phyloP scores from a whole-genome alignment of 1,284 basidiomycete genomes.

The Cryptococcus jaspeensis region DNA sequence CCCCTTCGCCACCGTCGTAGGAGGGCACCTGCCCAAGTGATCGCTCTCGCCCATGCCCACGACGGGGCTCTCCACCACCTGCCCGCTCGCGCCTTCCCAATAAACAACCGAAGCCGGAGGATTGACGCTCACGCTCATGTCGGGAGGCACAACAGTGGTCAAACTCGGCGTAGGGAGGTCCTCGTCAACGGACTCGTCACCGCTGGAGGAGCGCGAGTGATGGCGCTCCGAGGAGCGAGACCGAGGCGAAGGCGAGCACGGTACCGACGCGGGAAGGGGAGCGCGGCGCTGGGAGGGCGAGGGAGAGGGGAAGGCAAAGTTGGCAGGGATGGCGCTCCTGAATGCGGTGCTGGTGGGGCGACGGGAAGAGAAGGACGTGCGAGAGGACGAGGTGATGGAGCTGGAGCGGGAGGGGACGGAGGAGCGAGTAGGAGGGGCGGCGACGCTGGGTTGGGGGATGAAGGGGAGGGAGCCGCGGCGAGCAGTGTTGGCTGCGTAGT shows the following conservation, averaged over 20 bases:
- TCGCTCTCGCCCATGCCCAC: background rate
- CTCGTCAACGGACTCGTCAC: background rate
- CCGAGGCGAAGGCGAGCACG: slow-evolving; percentile 7
- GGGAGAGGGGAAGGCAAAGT: background rate
- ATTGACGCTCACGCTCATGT: too few relatives aligned
- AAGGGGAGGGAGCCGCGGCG: background rate
- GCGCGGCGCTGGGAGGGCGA: background rate
- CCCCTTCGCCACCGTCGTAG: background rate
- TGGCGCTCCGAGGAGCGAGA: background rate
- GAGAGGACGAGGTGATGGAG: background rate
- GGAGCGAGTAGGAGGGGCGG: background rate
- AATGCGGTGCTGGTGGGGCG: background rate
- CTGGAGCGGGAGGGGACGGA: background rate
- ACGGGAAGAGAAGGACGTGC: background rate
- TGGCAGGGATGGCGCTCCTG: background rate
- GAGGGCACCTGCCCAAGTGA: background rate
- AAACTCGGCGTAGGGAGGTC: background rate
- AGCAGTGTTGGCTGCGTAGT: too few relatives aligned
- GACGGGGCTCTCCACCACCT: background rate
- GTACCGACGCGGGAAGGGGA: background rate
- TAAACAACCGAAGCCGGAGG: too few relatives aligned
- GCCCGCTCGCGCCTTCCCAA: background rate
- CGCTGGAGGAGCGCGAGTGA: background rate
- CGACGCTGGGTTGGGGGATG: background rate
- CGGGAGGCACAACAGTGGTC: background rate